Percentiles rank a stretch among this genome's conserved stretches.
phyloP scores from a whole-genome alignment of 768 basidiomycete species.

The Coprinopsis sp. region DNA sequence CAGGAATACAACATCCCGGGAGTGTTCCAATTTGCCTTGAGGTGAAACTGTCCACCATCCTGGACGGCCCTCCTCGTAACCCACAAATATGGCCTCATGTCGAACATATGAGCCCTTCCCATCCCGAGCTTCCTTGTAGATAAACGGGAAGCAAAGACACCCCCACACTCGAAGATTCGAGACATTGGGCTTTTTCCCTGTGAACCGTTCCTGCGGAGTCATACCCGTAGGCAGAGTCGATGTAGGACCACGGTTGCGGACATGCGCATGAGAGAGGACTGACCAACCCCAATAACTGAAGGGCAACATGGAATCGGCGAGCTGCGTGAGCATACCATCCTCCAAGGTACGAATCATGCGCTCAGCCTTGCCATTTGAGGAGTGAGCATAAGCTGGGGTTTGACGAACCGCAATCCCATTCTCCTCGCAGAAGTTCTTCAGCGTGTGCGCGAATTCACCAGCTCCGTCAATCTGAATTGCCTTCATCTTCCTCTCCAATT shows the following conservation, averaged over 20 bases:
- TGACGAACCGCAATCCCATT: slow-evolving; percentile 20
- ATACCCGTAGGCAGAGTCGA: slow-evolving; percentile 11
- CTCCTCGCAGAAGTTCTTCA: slow-evolving; percentile 1
- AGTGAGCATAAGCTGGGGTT: slow-evolving; percentile 25
- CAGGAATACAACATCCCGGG: not conserved
- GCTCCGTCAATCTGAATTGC: not conserved
- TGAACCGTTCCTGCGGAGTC: slow-evolving; percentile 20
- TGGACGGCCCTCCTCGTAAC: slow-evolving; percentile 16
- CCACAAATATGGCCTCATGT: slow-evolving; percentile 21
- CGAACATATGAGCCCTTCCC: slow-evolving; percentile 14
- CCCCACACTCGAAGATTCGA: slow-evolving; percentile 31
- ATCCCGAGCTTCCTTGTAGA: slow-evolving; percentile 15
- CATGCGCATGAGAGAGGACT: slow-evolving; percentile 16
- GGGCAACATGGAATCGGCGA: slow-evolving; percentile 17
- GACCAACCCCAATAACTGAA: slow-evolving; percentile 17
- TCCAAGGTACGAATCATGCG: slow-evolving; percentile 30
- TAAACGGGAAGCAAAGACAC: slow-evolving; percentile 21
- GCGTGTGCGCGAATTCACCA: not conserved
- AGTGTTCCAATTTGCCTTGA: not conserved
- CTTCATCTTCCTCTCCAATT: not conserved
- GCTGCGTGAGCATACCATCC: slow-evolving; percentile 25
- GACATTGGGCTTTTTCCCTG: slow-evolving; percentile 18
- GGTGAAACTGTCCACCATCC: slow-evolving; percentile 14
- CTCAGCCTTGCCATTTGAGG: slow-evolving; percentile 41
- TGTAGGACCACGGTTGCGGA: slow-evolving; percentile 20